Evolutionary conservation across 1,284 basidiomycete genomes (phyloP).

Genomic region (Takashimella tepidaria): DNA sequence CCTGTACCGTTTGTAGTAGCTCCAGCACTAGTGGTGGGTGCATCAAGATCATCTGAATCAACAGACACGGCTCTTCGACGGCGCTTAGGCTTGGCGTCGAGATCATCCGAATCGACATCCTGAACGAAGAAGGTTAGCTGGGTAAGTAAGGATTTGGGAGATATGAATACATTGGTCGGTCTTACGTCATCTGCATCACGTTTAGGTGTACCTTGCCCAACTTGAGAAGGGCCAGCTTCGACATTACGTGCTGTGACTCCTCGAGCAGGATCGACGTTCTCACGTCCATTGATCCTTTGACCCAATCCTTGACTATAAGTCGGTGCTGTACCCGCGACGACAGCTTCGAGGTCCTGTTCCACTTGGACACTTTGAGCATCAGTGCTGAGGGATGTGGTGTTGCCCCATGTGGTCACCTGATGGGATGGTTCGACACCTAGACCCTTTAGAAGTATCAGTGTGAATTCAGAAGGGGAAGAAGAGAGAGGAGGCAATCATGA

Average conservation of each 20-base stretch:
- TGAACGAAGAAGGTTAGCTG: too few relatives aligned
- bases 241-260: conserved; percentile 32
- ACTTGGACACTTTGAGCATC: not conserved
- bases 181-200: conserved; percentile 11
- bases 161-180: too few relatives aligned
- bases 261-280: conserved; percentile 29
- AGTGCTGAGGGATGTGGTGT: conserved; percentile 15
- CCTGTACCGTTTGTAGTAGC: conserved; percentile 1
- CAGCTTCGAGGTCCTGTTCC: not conserved
- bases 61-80: conserved; percentile 28
- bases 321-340: not conserved
- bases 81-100: conserved; percentile 42
- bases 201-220: conserved; percentile 25
- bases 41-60: conserved; percentile 67
- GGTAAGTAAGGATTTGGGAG: too few relatives aligned
- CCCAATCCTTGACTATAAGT: not conserved
- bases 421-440: conserved; percentile 42
- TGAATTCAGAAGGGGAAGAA: not conserved
- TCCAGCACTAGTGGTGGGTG: conserved; percentile 7
- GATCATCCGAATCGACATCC: conserved; percentile 17
- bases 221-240: conserved; percentile 30
- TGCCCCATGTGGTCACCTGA: conserved; percentile 32
- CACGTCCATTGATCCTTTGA: conserved; percentile 5
- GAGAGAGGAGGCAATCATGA: not conserved
- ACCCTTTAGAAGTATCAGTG: conserved; percentile 21